These are phyloP conservation scores for Pichia pseudocactophila DNA, from an alignment of 805 yeast species.

Conservation along the genomic window DNA sequence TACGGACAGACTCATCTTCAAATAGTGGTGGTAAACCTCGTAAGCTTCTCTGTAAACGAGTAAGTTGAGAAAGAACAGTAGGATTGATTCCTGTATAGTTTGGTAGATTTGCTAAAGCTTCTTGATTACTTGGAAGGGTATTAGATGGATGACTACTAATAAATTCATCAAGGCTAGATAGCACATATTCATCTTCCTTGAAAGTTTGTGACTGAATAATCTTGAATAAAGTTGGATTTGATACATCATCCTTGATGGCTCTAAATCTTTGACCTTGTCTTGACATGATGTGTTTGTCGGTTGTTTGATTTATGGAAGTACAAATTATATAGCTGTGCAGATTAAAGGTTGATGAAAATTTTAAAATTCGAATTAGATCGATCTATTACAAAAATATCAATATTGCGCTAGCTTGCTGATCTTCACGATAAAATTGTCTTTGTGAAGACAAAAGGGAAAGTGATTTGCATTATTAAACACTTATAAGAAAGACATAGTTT, in stretches of 20 bases:
- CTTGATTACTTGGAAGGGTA: neutral
- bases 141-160: conserved; percentile 5
- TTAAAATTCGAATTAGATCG: no score
- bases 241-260: conserved; percentile 10
- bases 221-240: conserved; percentile 11
- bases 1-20: conserved; percentile 15
- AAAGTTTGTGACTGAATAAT: conserved; percentile 12
- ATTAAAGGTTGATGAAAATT: neutral
- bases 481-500: no score
- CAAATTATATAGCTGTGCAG: neutral
- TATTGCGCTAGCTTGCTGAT: no score
- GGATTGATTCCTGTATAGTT: conserved; percentile 22
- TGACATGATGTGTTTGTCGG: conserved; percentile 3
- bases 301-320: neutral
- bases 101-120: neutral
- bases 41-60: conserved; percentile 30
- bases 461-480: no score
- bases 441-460: no score
- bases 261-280: conserved; percentile 9
- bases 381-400: no score
- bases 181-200: conserved; percentile 9
- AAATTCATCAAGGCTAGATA: conserved; percentile 11
- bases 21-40: conserved; percentile 31
- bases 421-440: no score
- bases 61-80: conserved; percentile 26